Base-by-base conservation (phyloP, 495 filamentous ascomycete genomes). In the Penicillium cinerascens region DNA sequence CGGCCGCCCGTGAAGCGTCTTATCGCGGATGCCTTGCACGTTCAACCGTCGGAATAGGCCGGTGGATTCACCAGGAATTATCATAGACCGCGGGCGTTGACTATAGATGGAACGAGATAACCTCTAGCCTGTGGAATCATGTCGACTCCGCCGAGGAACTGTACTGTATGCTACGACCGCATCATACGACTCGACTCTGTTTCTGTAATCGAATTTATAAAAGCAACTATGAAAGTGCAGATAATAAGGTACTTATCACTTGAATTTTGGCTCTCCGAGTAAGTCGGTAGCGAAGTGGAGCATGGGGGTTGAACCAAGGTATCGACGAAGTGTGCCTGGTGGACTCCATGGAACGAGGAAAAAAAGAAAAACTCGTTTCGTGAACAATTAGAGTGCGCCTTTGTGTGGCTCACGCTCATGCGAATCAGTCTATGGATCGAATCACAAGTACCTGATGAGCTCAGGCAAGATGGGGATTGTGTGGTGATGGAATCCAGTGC, bases 31-130 rank as follows among this genome's bases (percentile, higher is more conserved):
- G 44, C 29, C 17, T 37, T 23, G 4, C 18, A 4, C 15, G 17
- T 7, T 41, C 27, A n/a, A 33, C 22, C 35, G 18, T 47, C 50
- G 42, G 50, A 46, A 35, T 18, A 13, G 41, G 35, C 42, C 50
- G 50, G 17, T 1, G 17, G 33, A 21, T 44, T 29, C 25, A 44
- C 35, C 22, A 7, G 44, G 23, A 10, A 37, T 23, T 23, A 23
- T 2, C 22, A 23, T 23, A 23, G 22, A 23, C n/a, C n/a, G n/a
- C n/a, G n/a, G n/a, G n/a, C 22, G 22, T 23, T 23, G 2, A 23
- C 6, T 23, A 23, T 33, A 33, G 29, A 33, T 33, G 4, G 29
- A 13, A 33, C 27, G 29, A 3, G 29, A 11, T 23, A 23, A 6
- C 6, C 3, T 23, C 22, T 23, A 23, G 22, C 22, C 3, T 23